A percentile compares a stretch with the other conserved stretches of the same genome.
These are phyloP conservation scores for Verticillium nubilum DNA, from an alignment of 2,329 filamentous ascomycete genomes.

Conservation along the genomic window DNA sequence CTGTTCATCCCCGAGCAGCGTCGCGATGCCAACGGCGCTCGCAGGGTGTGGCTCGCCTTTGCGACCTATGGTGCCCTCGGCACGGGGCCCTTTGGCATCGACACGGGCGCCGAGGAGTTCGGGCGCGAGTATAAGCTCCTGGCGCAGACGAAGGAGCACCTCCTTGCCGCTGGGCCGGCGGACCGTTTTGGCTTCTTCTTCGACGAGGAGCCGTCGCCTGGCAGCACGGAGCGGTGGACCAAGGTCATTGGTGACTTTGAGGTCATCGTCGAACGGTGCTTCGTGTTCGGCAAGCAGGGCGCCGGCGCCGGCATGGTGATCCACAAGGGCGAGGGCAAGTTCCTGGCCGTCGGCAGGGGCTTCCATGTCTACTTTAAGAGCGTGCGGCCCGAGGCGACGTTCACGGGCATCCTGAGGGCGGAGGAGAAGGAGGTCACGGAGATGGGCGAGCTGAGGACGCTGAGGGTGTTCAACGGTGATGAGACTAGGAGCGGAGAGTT, in stretches of 20 bases:
- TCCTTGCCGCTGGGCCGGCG: slow-evolving; percentile 21
- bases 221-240: slow-evolving; percentile 19
- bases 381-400: slow-evolving; percentile 22
- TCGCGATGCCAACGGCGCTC: slow-evolving; percentile 37
- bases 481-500: slow-evolving; percentile 37
- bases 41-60: slow-evolving; percentile 34
- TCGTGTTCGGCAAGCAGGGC: slow-evolving; percentile 33
- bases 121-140: slow-evolving; percentile 26
- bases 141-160: slow-evolving; percentile 16
- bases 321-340: slow-evolving; percentile 26
- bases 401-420: slow-evolving; percentile 29
- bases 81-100: slow-evolving; percentile 32
- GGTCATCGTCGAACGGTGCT: slow-evolving; percentile 28
- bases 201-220: slow-evolving; percentile 21
- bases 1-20: slow-evolving; percentile 49
- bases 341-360: slow-evolving; percentile 29
- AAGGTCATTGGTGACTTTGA: slow-evolving; percentile 25
- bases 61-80: slow-evolving; percentile 33
- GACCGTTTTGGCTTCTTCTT: slow-evolving; percentile 32
- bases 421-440: slow-evolving; percentile 30
- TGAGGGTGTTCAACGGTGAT: slow-evolving; percentile 30
- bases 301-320: slow-evolving; percentile 32
- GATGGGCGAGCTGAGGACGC: slow-evolving; percentile 23
- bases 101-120: slow-evolving; percentile 23
- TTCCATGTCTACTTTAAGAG: slow-evolving; percentile 30